Base-by-base conservation (phyloP, 225 moss, liverwort and hornwort species). In the Ulota crispa region DNA sequence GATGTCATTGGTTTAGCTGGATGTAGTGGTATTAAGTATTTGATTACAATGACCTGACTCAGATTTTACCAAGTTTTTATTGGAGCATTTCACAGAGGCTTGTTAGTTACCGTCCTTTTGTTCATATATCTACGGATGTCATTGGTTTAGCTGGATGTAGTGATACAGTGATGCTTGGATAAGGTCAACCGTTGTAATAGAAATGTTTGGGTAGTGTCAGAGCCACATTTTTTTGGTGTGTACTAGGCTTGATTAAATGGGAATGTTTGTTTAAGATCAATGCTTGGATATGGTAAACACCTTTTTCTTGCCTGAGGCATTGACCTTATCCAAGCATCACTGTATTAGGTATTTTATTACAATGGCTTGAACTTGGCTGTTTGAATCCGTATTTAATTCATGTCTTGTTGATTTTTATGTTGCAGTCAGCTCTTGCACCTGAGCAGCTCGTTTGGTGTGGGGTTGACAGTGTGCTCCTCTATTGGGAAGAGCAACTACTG, bases 401-500 rank as follows among this genome's bases (percentile, higher is more conserved):
- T 80, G 45, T 45, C 43, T 70, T 83, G 45, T 81, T 80, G 64
- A 69, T 86, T 26, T 88, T 65, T 5, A 63, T 80, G 68, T 72
- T 83, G 86, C 99, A 99, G 94, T 92, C 99, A 63, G 89, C 87
- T 71, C 81, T 96, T 82, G 94, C 99, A 76, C 96, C 99, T 10
- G 96, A 94, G 86, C 96, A 99, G 89, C 91, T 99, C 54, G 96
- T 96, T 7, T 99, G 99, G 99, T 99, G 99, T 79, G 99, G 96
- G 36, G 88, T 94, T 85, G 93, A 90, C 78, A 92, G 94, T 85
- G 88, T 99, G 85, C 78, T 99, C 41, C 91, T 99, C 54, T 93
- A 93, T 56, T 96, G 99, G 99, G 96, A 94, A 84, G 99, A 99
- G 54, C 86, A 84, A 56, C 81, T 96, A 59, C 82, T 99, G 72